Percentiles rank a stretch among this genome's conserved stretches.
Evolutionary conservation across 768 basidiomycete species (phyloP).

Genomic region (Leccinum variicolor): DNA sequence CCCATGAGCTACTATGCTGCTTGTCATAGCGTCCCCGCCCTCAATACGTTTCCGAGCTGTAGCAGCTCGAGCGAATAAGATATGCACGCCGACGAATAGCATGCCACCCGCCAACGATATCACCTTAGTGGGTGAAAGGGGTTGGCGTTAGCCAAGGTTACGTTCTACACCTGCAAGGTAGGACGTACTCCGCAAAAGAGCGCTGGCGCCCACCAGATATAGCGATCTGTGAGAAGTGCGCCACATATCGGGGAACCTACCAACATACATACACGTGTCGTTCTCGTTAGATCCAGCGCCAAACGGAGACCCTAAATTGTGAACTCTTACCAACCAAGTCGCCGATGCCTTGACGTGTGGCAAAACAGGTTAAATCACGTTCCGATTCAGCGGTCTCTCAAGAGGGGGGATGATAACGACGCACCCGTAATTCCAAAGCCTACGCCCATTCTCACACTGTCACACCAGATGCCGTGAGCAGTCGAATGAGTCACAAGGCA

Average conservation of each 20-base stretch:
- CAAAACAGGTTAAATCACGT: neutral
- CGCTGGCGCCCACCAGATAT: constrained; percentile 56
- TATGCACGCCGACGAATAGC: constrained; percentile 15
- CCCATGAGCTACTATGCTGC: neutral
- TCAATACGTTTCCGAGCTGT: neutral
- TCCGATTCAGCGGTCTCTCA: neutral
- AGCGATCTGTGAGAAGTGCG: constrained; percentile 45
- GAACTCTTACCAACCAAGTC: constrained; percentile 16
- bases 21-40: neutral
- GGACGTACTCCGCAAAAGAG: constrained; percentile 44
- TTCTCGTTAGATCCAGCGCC: no score
- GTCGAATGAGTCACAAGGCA: neutral
- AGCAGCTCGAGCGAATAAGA: neutral
- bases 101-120: constrained; percentile 1
- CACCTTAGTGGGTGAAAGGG: constrained; percentile 1
- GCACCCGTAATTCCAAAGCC: constrained; percentile 43
- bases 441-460: constrained; percentile 41
- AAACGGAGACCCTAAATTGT: neutral
- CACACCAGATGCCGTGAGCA: neutral
- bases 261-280: constrained; percentile 13
- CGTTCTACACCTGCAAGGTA: neutral
- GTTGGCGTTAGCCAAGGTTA: neutral
- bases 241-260: constrained; percentile 56
- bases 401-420: constrained; percentile 1
- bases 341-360: constrained; percentile 19